Evolutionary conservation across 177 flowering plant genomes (phyloP), one percentile per base, ranked within the genome.

Genomic region (Vitis hybrid): DNA sequence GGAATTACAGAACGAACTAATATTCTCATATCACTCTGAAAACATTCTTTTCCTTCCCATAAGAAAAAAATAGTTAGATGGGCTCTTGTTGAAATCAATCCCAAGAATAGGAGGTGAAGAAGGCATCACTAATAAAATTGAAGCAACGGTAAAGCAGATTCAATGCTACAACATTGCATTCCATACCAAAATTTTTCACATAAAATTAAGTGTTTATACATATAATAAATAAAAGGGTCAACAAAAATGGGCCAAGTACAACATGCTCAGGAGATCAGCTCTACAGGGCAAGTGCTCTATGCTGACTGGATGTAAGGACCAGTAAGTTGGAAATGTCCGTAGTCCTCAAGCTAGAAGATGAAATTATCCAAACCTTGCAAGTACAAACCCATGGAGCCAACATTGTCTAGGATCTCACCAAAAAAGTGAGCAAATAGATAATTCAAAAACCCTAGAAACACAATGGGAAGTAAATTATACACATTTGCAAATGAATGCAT

Each of bases 161-260:
- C 45, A 39, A 39, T 39, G 45, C 45, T 39, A 7, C 45, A 39
- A 39, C 8, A 39, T 39, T 39, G 45, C 48, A 64, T 60, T 58
- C 66, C 57, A 31, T 62, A 48, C 51, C 82, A 79, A 82, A 82
- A 77, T 74, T 82, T 80, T 77, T 65, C 72, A 72, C 64, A 71
- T 56, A 59, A 65, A 39, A 39, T 51, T 66, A 65, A 51, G 66
- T 59, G 74, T 74, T 78, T 76, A 69, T 72, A 77, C 77, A 81
- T 69, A 51, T 69, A 51, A 72, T 16, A 71, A 71, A 57, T 18
- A 60, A 26, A 39, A 39, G 15, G 45, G 59, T 31, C 33, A 75
- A 63, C 13, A 10, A 67, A 39, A 77, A 66, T 66, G 51, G 67
- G 61, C 12, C 45, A 66, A 70, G 65, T 74, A 78, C 80, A 81